phyloP scores from a whole-genome alignment of 306 rosid species.

The Lupinus albus region DNA sequence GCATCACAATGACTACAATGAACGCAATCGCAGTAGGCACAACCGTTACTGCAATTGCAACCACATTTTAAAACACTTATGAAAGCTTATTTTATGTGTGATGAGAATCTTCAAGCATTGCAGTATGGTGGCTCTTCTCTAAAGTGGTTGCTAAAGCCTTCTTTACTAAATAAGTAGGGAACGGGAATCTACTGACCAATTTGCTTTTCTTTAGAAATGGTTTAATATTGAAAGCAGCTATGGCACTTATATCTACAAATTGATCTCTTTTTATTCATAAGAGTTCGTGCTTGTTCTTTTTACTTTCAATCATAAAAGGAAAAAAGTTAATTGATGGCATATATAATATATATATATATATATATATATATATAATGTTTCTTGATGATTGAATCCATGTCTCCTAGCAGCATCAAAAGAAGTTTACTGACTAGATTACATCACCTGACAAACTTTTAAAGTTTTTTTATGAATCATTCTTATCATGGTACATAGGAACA shows the following conservation, averaged over 20 bases:
- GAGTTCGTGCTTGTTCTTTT: conserved; percentile 44
- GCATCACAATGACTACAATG: too few relatives aligned
- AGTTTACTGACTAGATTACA: conserved; percentile 19
- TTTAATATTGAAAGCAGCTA: conserved; percentile 34
- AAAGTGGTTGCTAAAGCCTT: conserved; percentile 46
- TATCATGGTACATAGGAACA: too few relatives aligned
- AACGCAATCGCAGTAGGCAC: too few relatives aligned
- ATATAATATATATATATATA: too few relatives aligned
- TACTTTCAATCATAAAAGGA: conserved; percentile 44
- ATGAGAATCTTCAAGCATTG: conserved; percentile 24
- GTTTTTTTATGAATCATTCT: neutral
- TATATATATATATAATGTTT: neutral
- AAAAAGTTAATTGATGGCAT: conserved; percentile 40
- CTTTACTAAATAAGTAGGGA: conserved; percentile 45
- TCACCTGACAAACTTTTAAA: neutral
- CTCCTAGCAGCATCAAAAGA: conserved; percentile 39
- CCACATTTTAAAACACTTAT: too few relatives aligned
- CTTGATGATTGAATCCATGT: conserved; percentile 35
- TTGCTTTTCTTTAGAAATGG: conserved; percentile 48
- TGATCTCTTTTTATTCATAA: conserved; percentile 33
- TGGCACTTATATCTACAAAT: conserved; percentile 43
- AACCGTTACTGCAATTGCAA: too few relatives aligned
- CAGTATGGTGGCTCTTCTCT: conserved; percentile 33
- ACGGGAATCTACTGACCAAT: conserved; percentile 44
- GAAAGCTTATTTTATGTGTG: neutral